Evolutionary conservation across 2,329 filamentous ascomycete genomes (phyloP), one percentile per base, ranked within the genome.

Genomic region (Bisporella sp.): DNA sequence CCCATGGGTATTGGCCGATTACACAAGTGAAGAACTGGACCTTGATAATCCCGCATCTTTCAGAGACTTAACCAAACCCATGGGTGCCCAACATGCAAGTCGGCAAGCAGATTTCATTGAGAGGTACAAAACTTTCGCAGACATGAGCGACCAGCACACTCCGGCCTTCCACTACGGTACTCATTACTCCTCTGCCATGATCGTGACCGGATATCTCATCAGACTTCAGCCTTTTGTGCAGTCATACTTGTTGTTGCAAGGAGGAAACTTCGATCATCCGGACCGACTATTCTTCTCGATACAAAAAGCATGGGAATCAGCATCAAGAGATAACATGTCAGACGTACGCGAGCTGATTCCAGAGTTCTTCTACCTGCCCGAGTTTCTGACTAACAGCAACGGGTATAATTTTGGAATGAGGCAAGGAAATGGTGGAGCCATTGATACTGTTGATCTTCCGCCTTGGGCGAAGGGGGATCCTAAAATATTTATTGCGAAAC

Each of bases 101-200:
- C 80, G 92, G 56, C 87, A 95, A 57, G 74, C 80, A 0, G 88
- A 90, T 5, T 95, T 93, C 62, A 78, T 82, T 47, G 87, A 95
- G 60, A 82, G 90, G 31, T 97, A 96, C 66, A 82, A 84, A 58
- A 87, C 89, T 12, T 85, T 99, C 65, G 85, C 85, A 1, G 93
- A 97, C 65, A 95, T 99, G 75, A 89, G 85, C 6, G 91, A 96
- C 57, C 71, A 74, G 41, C 76, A 76, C 50, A 75, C 78, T 43
- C 85, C 87, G 1, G 87, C 93, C 0, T 99, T 96, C 66, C 93
- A 99, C 65, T 99, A 97, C 59, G 93, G 93, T 13, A 99, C 95
- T 0, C 95, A 99, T 66, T 99, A 99, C 67, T 97, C 93, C 1
- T 97, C 93, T 2, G 93, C 93, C 6, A 99, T 97, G 93, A 96